A percentile compares a stretch with the other conserved stretches of the same genome.
These are phyloP conservation scores for Earliella scabrosa DNA, from an alignment of 1,284 basidiomycete species.

Conservation along the genomic window DNA sequence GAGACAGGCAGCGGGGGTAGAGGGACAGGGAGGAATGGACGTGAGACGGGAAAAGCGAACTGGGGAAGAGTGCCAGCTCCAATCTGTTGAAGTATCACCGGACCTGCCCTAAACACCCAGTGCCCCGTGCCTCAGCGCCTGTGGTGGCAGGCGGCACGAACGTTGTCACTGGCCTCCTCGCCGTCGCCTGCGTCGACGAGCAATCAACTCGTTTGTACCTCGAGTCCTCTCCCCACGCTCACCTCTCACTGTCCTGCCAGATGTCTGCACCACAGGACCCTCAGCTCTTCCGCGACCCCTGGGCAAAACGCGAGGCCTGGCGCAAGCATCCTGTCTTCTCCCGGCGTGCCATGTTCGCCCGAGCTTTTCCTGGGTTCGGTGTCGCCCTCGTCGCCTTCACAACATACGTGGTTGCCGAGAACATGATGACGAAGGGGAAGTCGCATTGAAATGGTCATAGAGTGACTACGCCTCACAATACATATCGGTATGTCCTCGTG, in stretches of 20 bases:
- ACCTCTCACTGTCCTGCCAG: conserved; percentile 19
- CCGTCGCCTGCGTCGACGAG: conserved; percentile 2
- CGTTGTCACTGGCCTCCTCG: conserved; percentile 5
- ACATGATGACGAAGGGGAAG: conserved; percentile 45
- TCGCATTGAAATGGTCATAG: conserved; percentile 18
- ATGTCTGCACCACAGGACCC: conserved; percentile 53
- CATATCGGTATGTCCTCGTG: neutral
- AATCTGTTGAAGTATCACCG: conserved; percentile 46
- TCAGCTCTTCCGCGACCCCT: conserved; percentile 88
- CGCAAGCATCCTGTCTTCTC: conserved; percentile 88
- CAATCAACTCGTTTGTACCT: conserved; percentile 13
- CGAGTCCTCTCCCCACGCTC: neutral
- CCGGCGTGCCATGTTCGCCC: conserved; percentile 84
- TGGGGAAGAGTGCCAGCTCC: conserved; percentile 27
- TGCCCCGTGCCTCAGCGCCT: conserved; percentile 19
- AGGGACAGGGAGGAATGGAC: conserved; percentile 32
- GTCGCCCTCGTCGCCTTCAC: conserved; percentile 91
- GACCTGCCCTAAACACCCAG: conserved; percentile 61
- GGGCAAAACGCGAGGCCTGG: conserved; percentile 95
- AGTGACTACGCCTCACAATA: no score
- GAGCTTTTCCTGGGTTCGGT: conserved; percentile 91
- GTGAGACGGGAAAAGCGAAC: conserved; percentile 31
- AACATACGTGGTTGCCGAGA: conserved; percentile 87
- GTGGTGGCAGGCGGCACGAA: conserved; percentile 5
- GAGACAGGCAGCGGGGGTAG: conserved; percentile 20